Conservation (phyloP, 1,139 yeast genomes). For the Geotrichum phurueaensis region DNA sequence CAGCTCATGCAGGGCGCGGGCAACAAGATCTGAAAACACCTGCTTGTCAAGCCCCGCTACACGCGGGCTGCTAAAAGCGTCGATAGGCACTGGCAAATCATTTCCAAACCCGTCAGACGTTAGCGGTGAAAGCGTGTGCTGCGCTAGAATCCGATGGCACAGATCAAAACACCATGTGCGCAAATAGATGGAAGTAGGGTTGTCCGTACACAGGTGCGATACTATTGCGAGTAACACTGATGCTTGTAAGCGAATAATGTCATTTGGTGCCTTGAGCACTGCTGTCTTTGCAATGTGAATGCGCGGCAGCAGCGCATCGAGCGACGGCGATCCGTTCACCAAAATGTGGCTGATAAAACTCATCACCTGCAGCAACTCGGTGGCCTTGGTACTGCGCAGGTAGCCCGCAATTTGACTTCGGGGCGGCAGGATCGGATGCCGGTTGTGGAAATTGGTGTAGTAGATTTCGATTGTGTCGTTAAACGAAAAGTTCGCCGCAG, state of each 20-base stretch:
- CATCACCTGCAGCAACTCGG: conserved; percentile 16
- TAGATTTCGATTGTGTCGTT: conserved; percentile 14
- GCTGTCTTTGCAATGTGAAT: conserved; percentile 6
- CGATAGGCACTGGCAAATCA: conserved; percentile 13
- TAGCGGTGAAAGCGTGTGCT: conserved; percentile 1
- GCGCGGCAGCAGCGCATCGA: conserved; percentile 9
- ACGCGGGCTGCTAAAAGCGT: conserved; percentile 14
- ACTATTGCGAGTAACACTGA: conserved; percentile 11
- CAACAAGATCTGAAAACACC: conserved; percentile 4
- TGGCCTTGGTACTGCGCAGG: conserved; percentile 2
- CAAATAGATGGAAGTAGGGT: conserved; percentile 13
- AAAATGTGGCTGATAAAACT: conserved; percentile 7
- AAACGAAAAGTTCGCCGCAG: conserved; percentile 1
- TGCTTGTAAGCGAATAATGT: conserved; percentile 15
- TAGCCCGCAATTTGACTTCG: conserved; percentile 5
- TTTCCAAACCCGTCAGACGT: not conserved
- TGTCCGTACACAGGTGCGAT: conserved; percentile 18
- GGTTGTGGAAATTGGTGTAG: conserved; percentile 16
- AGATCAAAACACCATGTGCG: conserved; percentile 17
- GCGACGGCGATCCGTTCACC: conserved; percentile 2
- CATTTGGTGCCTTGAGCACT: conserved; percentile 16
- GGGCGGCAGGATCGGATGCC: conserved; percentile 18
- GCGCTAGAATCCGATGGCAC: conserved; percentile 8
- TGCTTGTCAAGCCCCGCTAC: conserved; percentile 2
- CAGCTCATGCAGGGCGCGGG: conserved; percentile 14